A percentile compares a stretch with the other conserved stretches of the same genome.
These are phyloP conservation scores for Ocimum tenuiflorum DNA, from an alignment of 257 asterid genomes.

Conservation along the genomic window DNA sequence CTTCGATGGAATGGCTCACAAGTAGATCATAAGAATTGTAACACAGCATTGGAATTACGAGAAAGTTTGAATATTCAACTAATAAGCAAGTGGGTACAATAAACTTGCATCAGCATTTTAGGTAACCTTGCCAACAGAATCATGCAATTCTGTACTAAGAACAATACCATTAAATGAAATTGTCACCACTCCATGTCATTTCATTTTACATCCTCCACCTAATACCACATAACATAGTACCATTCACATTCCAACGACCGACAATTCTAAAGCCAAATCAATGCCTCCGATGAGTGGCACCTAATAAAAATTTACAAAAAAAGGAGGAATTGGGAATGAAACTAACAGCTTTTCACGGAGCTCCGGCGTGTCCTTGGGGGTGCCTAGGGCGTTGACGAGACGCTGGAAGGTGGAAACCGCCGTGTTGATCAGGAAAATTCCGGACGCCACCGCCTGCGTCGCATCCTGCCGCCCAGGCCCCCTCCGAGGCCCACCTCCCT, in stretches of 20 bases:
- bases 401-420: constrained; percentile 80
- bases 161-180: neutral
- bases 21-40: neutral
- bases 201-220: neutral
- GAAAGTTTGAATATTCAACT: neutral
- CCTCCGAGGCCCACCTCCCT: constrained; percentile 45
- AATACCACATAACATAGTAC: neutral
- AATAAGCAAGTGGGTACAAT: neutral
- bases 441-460: constrained; percentile 85
- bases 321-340: neutral
- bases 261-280: neutral
- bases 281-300: neutral
- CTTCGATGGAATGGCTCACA: neutral
- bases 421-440: constrained; percentile 79
- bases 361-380: constrained; percentile 89
- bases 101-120: neutral
- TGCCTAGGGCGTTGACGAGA: constrained; percentile 84
- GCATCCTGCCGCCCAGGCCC: constrained; percentile 66
- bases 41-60: neutral
- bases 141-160: neutral
- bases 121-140: neutral
- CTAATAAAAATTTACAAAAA: neutral
- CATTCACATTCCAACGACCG: neutral
- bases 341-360: constrained; percentile 86
- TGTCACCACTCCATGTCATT: neutral